Conservation (phyloP, 371 early-diverging fungal genomes). For the Smittium culicis region DNA sequence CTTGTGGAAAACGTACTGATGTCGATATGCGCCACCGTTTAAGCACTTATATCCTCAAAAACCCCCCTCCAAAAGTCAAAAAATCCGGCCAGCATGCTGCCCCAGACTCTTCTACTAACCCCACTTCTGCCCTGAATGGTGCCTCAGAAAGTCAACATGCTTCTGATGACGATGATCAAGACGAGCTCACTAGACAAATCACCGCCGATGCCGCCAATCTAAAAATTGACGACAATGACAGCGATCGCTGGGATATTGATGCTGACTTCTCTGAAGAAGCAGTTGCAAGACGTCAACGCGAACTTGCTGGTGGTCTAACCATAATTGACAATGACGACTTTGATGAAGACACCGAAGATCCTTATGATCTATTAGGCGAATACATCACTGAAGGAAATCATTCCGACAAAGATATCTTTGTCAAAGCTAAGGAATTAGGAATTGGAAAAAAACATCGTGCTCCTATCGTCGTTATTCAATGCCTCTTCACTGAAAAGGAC, state of each 20-base stretch:
- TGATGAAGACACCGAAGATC: slow-evolving; percentile 46
- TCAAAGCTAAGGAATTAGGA: slow-evolving; percentile 60
- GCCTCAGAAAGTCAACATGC: slow-evolving; percentile 30
- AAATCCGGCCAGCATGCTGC: slow-evolving; percentile 47
- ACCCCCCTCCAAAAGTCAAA: slow-evolving; percentile 73
- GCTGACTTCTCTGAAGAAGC: slow-evolving; percentile 64
- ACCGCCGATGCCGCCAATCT: slow-evolving; percentile 15
- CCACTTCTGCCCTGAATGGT: slow-evolving; percentile 34
- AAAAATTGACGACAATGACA: slow-evolving; percentile 33
- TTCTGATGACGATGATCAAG: slow-evolving; percentile 23
- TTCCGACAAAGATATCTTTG: slow-evolving; percentile 53
- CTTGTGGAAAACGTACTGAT: slow-evolving; percentile 76
- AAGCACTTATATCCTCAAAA: slow-evolving; percentile 76
- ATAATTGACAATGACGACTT: slow-evolving; percentile 35
- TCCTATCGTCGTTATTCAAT: slow-evolving; percentile 55
- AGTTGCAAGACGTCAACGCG: slow-evolving; percentile 58
- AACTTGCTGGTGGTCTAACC: slow-evolving; percentile 33
- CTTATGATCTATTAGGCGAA: slow-evolving; percentile 52
- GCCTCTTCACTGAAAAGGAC: slow-evolving; percentile 45
- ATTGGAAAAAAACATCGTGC: slow-evolving; percentile 62
- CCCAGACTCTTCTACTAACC: slow-evolving; percentile 34
- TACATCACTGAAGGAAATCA: slow-evolving; percentile 37
- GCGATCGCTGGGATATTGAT: slow-evolving; percentile 70
- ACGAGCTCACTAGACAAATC: slow-evolving; percentile 28
- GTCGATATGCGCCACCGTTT: slow-evolving; percentile 87